A percentile compares a stretch with the other conserved stretches of the same genome.
Evolutionary conservation across 331 rosid genomes (phyloP).

Genomic region (Pyracantha coccinea): DNA sequence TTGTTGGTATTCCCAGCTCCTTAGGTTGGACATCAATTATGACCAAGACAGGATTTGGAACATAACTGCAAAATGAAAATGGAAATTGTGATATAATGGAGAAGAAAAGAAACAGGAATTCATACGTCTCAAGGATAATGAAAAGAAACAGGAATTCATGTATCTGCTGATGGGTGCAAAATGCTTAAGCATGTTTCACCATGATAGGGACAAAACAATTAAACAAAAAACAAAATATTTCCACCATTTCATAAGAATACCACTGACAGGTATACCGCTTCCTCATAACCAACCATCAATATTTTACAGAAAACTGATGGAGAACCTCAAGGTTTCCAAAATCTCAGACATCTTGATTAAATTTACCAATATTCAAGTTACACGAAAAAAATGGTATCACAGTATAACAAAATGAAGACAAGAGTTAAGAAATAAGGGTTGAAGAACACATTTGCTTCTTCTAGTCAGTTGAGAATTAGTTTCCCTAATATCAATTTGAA

Average conservation of each 20-base stretch:
- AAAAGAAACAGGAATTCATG: neutral
- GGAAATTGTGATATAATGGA: neutral
- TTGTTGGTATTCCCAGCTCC: conserved; percentile 87
- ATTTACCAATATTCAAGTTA: neutral
- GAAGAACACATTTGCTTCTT: neutral
- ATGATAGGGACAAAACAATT: neutral
- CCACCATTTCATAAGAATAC: neutral
- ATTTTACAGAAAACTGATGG: neutral
- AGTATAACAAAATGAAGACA: neutral
- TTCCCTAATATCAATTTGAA: neutral
- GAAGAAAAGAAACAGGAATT: neutral
- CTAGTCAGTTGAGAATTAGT: neutral
- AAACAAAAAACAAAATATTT: neutral
- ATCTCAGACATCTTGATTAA: neutral
- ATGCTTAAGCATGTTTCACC: neutral
- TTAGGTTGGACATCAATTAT: conserved; percentile 90
- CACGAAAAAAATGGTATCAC: neutral
- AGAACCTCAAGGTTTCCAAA: neutral
- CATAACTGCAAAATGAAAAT: conserved; percentile 46
- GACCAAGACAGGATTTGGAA: conserved; percentile 79
- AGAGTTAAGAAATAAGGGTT: neutral
- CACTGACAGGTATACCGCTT: neutral
- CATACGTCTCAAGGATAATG: neutral
- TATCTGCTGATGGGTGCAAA: neutral
- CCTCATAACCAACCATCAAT: neutral